Base-by-base conservation (phyloP, 139 green algal genomes). In the Astrephomene gubernaculifera region DNA sequence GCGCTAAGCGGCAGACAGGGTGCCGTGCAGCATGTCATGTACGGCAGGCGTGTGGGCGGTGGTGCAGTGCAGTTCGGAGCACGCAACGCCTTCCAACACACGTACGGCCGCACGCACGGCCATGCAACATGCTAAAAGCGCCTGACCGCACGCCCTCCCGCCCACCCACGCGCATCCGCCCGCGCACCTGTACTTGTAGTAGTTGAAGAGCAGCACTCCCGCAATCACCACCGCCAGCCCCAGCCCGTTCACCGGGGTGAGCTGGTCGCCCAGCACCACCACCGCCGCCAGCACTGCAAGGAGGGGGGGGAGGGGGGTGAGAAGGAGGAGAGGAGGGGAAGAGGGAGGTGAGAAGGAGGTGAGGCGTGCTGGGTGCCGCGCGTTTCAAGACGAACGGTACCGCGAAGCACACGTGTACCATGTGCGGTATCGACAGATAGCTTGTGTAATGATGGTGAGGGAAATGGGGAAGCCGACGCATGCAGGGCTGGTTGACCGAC, bases 121-220 rank as follows among this genome's bases (percentile, higher is more conserved):
- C 49, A 57, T 57, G 17, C 49, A 17, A 57, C 49, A 57, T 17
- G 49, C 49, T 57, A 57, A 25, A 12, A 57, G 14, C 49, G 14
- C 49, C 12, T 25, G 49, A 25, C 49, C 14, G 49, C 49, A 57
- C 49, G 14, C 49, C 49, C 49, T 25, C 49, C 49, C 49, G 49
- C 49, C 17, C 49, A 57, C 49, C 12, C 49, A 57, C 49, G 12
- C 49, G 17, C 49, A 57, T 57, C 49, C 49, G 17, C 49, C 12
- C 17, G 14, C 76, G 71, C 89, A 93, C 43, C 86, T 83, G 79
- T 93, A 94, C 90, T 98, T 98, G 71, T 94, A 85, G 7, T 78
- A 90, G 85, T 98, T 98, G 93, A 97, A 98, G 25, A 97, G 88
- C n/a, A 91, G 78, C 78, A 98, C 96, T 4, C 96, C 96, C 8